A percentile compares a stretch with the other conserved stretches of the same genome.
These are phyloP conservation scores for Claviceps capensis DNA, from an alignment of 2,329 filamentous ascomycete species.

Conservation along the genomic window DNA sequence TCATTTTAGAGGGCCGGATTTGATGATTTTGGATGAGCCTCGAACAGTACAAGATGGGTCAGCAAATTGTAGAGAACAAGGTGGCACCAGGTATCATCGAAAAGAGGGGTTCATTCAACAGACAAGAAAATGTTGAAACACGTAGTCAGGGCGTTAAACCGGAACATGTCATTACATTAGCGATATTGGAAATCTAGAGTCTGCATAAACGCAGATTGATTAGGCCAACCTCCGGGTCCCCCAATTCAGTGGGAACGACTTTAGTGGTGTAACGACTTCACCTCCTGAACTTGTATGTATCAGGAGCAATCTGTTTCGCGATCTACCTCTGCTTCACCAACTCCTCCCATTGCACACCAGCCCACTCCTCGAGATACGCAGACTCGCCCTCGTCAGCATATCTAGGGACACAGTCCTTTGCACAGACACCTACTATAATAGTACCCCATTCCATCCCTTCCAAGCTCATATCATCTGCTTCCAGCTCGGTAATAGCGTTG, in stretches of 20 bases:
- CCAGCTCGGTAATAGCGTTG: slow-evolving; percentile 77
- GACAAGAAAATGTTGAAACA: slow-evolving; percentile 14
- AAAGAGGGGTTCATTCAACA: slow-evolving; percentile 17
- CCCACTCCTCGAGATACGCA: slow-evolving; percentile 88
- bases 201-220: slow-evolving; percentile 14
- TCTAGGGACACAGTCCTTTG: slow-evolving; percentile 56
- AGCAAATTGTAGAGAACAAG: not conserved
- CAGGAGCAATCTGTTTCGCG: not conserved
- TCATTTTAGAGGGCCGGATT: not conserved
- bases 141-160: slow-evolving; percentile 21
- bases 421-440: slow-evolving; percentile 74
- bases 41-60: not conserved
- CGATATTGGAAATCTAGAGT: slow-evolving; percentile 19
- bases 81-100: not conserved
- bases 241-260: slow-evolving; percentile 7
- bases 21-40: not conserved
- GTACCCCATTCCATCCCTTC: slow-evolving; percentile 99
- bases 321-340: slow-evolving; percentile 26
- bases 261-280: not conserved
- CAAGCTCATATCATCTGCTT: slow-evolving; percentile 56
- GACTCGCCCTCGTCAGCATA: slow-evolving; percentile 46
- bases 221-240: not conserved
- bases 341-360: slow-evolving; percentile 97
- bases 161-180: slow-evolving; percentile 21
- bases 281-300: slow-evolving; percentile 8